Evolutionary conservation across 345 rosid species (phyloP).

Genomic region (Brassica carinata): DNA sequence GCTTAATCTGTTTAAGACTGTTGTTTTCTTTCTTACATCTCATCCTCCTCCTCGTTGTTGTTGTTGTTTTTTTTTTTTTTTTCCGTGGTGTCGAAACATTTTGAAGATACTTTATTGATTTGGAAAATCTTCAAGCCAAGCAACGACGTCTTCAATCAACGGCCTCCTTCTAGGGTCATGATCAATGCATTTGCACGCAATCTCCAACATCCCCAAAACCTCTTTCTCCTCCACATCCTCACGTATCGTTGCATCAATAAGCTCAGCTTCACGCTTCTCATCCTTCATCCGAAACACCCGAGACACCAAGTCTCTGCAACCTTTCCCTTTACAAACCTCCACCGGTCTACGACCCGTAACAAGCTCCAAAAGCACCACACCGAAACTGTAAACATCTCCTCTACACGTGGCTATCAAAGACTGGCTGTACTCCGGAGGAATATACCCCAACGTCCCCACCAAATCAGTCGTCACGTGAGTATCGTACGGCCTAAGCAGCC

Average conservation of each 20-base stretch:
- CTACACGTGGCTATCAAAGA: slow-evolving; percentile 83
- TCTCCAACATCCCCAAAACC: slow-evolving; percentile 67
- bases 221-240: slow-evolving; percentile 57
- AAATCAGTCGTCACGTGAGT: slow-evolving; percentile 96
- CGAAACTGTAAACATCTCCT: slow-evolving; percentile 95
- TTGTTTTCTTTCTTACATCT: slow-evolving; percentile 13
- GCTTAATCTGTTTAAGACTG: slow-evolving; percentile 22
- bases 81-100: too few species aligned
- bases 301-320: slow-evolving; percentile 81
- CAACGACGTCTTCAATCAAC: slow-evolving; percentile 67
- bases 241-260: slow-evolving; percentile 66
- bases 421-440: slow-evolving; percentile 95
- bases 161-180: slow-evolving; percentile 81
- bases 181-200: slow-evolving; percentile 81
- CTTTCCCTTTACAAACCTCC: slow-evolving; percentile 88
- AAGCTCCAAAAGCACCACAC: slow-evolving; percentile 93
- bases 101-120: too few species aligned
- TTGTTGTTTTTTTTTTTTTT: too few species aligned
- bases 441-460: slow-evolving; percentile 94
- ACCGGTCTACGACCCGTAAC: slow-evolving; percentile 87
- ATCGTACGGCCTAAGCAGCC: slow-evolving; percentile 84
- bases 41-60: too few species aligned
- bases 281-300: slow-evolving; percentile 84
- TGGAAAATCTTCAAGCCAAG: slow-evolving; percentile 61
- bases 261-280: slow-evolving; percentile 66